Evolutionary conservation across 2,329 filamentous ascomycete species (phyloP).

Genomic region (Aureobasidium sp.): DNA sequence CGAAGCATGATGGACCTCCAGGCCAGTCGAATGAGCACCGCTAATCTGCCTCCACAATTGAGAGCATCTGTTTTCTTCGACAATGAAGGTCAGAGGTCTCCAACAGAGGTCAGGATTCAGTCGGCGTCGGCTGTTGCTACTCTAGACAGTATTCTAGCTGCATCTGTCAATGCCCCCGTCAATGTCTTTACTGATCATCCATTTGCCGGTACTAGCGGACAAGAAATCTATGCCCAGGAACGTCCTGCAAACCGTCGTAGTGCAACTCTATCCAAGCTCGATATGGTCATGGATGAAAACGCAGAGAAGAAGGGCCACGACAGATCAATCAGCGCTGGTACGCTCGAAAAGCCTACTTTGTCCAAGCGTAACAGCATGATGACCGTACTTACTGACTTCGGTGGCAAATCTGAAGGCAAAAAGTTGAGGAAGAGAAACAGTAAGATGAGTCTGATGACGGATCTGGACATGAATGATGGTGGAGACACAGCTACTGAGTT

Average conservation of each 20-base stretch:
- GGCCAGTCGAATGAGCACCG: conserved; percentile 26
- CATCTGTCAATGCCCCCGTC: conserved; percentile 79
- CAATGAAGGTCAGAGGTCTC: conserved; percentile 22
- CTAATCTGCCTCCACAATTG: conserved; percentile 69
- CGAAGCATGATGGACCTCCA: conserved; percentile 31
- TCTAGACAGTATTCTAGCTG: conserved; percentile 84
- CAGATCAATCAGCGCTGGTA: conserved; percentile 14
- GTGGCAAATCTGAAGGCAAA: conserved; percentile 23
- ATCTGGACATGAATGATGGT: conserved; percentile 20
- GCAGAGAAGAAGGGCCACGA: conserved; percentile 12
- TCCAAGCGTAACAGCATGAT: conserved; percentile 26
- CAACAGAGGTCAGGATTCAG: conserved; percentile 51
- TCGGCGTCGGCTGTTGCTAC: conserved; percentile 82
- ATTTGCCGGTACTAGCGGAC: conserved; percentile 67
- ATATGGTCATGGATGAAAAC: background rate
- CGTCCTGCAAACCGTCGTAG: conserved; percentile 23
- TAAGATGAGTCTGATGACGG: conserved; percentile 25
- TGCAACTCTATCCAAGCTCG: conserved; percentile 12
- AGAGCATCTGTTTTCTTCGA: conserved; percentile 92
- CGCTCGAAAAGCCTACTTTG: conserved; percentile 17
- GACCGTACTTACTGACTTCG: conserved; percentile 27
- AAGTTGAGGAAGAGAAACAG: conserved; percentile 30
- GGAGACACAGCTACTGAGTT: conserved; percentile 5
- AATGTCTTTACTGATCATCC: conserved; percentile 87
- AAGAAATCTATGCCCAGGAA: conserved; percentile 61